Conservation (phyloP, 257 asterid species). For the Anisodus acutangulus region DNA sequence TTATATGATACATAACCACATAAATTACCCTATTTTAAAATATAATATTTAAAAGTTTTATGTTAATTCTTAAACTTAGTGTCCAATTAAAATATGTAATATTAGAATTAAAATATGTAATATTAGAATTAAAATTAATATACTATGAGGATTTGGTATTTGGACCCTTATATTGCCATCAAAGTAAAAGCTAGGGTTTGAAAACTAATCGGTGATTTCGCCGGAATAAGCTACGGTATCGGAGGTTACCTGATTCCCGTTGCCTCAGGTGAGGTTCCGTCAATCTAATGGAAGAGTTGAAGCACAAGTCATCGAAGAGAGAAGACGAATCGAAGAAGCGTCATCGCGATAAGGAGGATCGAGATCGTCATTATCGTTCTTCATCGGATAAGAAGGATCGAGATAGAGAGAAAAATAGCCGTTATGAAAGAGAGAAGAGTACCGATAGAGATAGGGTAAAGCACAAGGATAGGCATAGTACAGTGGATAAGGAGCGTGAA, state of each 20-base stretch:
- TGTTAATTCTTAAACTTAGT: too few species aligned
- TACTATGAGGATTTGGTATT: too few species aligned
- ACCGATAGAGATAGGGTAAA: slow-evolving; percentile 34
- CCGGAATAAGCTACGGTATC: background rate
- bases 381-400: slow-evolving; percentile 30
- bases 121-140: too few species aligned
- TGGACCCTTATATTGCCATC: too few species aligned
- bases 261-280: background rate
- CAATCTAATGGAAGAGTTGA: slow-evolving; percentile 35
- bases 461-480: slow-evolving; percentile 28
- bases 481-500: background rate
- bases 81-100: too few species aligned
- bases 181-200: background rate
- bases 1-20: too few species aligned
- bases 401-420: slow-evolving; percentile 32
- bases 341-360: slow-evolving; percentile 38
- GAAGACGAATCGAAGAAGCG: slow-evolving; percentile 38
- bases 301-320: slow-evolving; percentile 28
- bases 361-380: slow-evolving; percentile 29
- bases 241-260: background rate
- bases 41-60: too few species aligned
- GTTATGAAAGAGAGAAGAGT: slow-evolving; percentile 34
- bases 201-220: background rate
- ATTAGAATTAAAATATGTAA: too few species aligned
- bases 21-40: too few species aligned